These are phyloP conservation scores for Metarhizium sp. DNA, from an alignment of 2,329 filamentous ascomycete species.

Conservation along the genomic window DNA sequence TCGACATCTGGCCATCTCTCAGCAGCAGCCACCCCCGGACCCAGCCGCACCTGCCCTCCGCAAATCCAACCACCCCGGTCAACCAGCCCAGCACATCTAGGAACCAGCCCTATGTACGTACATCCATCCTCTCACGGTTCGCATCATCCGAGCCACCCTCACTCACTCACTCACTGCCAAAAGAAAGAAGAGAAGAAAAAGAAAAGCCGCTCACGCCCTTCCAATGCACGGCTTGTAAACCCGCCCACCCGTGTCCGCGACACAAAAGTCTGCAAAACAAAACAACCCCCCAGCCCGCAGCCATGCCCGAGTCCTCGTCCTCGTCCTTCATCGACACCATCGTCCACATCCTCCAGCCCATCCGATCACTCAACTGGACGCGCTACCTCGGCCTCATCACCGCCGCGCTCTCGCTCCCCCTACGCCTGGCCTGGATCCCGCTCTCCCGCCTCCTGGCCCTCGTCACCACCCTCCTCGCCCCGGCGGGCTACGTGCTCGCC, in stretches of 20 bases:
- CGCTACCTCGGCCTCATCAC: slow-evolving; percentile 14
- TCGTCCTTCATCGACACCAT: slow-evolving; percentile 16
- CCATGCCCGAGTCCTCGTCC: slow-evolving; percentile 10
- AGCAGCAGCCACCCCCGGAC: neutral
- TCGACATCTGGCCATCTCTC: neutral
- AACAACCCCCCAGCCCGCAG: neutral
- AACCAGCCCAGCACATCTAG: neutral
- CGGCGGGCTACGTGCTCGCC: slow-evolving; percentile 3
- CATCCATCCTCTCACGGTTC: neutral
- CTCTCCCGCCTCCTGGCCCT: neutral
- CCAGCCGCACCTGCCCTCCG: neutral
- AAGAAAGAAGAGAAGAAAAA: too few relatives aligned
- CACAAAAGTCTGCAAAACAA: neutral
- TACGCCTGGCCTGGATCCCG: slow-evolving; percentile 3
- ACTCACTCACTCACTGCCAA: neutral
- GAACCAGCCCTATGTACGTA: neutral
- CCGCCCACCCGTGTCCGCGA: neutral
- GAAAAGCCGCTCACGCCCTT: too few relatives aligned
- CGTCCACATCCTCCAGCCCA: slow-evolving; percentile 15
- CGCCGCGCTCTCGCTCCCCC: slow-evolving; percentile 1
- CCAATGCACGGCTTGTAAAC: neutral
- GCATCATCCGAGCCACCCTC: neutral
- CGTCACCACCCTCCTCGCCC: neutral
- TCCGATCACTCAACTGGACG: slow-evolving; percentile 19
- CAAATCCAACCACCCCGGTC: neutral